Percentiles rank a stretch among this genome's conserved stretches.
phyloP scores from a whole-genome alignment of 2,329 filamentous ascomycete species.

The Epichloe bromicola region DNA sequence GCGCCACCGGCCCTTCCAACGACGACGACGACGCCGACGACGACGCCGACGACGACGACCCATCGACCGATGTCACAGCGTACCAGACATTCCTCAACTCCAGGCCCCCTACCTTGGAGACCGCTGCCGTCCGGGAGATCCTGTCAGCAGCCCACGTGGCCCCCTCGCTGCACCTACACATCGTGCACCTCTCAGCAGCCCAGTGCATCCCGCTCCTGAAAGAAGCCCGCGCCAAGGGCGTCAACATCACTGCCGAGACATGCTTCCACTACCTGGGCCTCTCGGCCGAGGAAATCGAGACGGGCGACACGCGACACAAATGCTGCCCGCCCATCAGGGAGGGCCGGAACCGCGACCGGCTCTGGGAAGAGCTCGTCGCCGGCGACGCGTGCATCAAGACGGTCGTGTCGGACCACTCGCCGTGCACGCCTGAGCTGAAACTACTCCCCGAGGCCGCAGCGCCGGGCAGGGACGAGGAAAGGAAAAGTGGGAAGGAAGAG shows the following conservation, averaged over 20 bases:
- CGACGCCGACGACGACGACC: neutral
- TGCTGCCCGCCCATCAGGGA: conserved; percentile 87
- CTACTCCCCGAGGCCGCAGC: conserved; percentile 47
- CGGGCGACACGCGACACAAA: conserved; percentile 86
- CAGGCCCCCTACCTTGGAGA: conserved; percentile 80
- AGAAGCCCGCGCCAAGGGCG: conserved; percentile 55
- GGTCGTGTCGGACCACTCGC: conserved; percentile 89
- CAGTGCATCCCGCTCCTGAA: conserved; percentile 74
- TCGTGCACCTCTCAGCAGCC: conserved; percentile 84
- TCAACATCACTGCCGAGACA: conserved; percentile 86
- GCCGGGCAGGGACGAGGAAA: too few relatives aligned
- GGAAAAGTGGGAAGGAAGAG: neutral
- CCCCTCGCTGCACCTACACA: conserved; percentile 74
- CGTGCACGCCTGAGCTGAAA: conserved; percentile 91
- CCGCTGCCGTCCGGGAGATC: conserved; percentile 78
- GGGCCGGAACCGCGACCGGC: conserved; percentile 64
- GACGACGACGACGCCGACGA: neutral
- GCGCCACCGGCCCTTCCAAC: conserved; percentile 45
- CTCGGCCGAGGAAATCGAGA: conserved; percentile 65
- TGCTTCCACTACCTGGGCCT: conserved; percentile 91
- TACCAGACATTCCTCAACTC: conserved; percentile 91
- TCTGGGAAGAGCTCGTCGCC: conserved; percentile 71
- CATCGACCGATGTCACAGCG: conserved; percentile 42
- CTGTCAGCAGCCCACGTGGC: conserved; percentile 68
- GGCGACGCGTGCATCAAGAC: conserved; percentile 74